Percentiles rank a stretch among this genome's conserved stretches.
These are phyloP conservation scores for Microsporum ferrugineum DNA, from an alignment of 2,329 filamentous ascomycete genomes.

Conservation along the genomic window DNA sequence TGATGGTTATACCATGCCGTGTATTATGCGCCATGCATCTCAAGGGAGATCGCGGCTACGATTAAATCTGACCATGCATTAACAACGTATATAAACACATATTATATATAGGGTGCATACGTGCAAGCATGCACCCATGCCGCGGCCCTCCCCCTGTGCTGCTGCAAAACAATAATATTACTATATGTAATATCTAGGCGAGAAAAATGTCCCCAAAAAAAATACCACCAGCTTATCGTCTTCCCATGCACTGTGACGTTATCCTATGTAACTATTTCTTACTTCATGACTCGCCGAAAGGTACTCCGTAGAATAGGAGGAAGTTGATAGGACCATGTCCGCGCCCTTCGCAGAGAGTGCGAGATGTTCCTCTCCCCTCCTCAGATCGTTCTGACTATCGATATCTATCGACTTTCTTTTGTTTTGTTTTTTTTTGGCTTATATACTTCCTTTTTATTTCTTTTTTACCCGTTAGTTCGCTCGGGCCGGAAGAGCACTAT, in stretches of 20 bases:
- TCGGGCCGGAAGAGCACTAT: neutral
- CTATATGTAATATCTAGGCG: too few species aligned
- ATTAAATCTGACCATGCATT: neutral
- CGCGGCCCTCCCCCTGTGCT: too few species aligned
- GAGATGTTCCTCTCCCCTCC: neutral
- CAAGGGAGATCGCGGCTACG: neutral
- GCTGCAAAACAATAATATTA: too few species aligned
- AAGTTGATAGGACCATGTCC: neutral
- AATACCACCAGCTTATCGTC: neutral
- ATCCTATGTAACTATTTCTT: neutral
- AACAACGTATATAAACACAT: neutral
- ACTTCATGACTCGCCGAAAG: neutral
- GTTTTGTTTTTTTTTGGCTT: neutral
- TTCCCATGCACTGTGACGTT: neutral
- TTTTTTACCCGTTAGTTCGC: neutral
- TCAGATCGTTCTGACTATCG: neutral
- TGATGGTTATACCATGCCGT: neutral
- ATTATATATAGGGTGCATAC: neutral
- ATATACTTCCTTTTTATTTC: neutral
- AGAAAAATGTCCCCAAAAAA: too few species aligned
- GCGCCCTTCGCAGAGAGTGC: neutral
- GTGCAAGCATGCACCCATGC: neutral
- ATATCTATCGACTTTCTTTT: neutral
- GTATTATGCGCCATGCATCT: neutral
- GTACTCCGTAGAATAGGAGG: neutral